A percentile compares a stretch with the other conserved stretches of the same genome.
phyloP scores from a whole-genome alignment of 2,329 filamentous ascomycete genomes.

The Alternaria burnsii region DNA sequence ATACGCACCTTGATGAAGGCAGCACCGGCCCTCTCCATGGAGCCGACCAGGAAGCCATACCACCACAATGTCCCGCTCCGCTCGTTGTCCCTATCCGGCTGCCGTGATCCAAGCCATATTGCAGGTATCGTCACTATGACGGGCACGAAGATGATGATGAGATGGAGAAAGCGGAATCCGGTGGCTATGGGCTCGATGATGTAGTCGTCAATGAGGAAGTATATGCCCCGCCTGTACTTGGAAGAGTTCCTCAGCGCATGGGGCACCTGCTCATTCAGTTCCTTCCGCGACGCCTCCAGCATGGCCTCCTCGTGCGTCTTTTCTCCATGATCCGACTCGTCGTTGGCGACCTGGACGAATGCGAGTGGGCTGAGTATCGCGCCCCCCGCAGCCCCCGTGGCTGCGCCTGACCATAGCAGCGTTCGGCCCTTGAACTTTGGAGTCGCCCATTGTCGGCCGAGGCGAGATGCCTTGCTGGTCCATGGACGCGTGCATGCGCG shows the following conservation, averaged over 20 bases:
- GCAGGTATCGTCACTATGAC: conserved; percentile 81
- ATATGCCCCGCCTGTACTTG: conserved; percentile 65
- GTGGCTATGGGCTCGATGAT: conserved; percentile 88
- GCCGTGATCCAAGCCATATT: conserved; percentile 78
- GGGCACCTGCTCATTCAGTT: conserved; percentile 75
- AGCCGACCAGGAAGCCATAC: conserved; percentile 85
- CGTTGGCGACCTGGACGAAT: conserved; percentile 66
- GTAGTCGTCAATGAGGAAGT: conserved; percentile 74
- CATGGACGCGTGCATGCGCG: conserved; percentile 35
- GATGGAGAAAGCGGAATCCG: conserved; percentile 83
- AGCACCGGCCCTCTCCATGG: conserved; percentile 93
- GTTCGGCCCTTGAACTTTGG: conserved; percentile 44
- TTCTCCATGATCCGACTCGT: conserved; percentile 55
- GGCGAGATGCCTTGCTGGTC: conserved; percentile 34
- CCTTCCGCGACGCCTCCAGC: conserved; percentile 80
- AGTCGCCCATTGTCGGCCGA: conserved; percentile 46
- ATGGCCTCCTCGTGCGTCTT: conserved; percentile 85
- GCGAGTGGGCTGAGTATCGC: conserved; percentile 62
- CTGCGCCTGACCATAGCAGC: conserved; percentile 46
- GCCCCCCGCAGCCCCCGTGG: conserved; percentile 33
- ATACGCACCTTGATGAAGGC: conserved; percentile 88
- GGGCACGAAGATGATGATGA: conserved; percentile 88
- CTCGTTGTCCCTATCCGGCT: conserved; percentile 74
- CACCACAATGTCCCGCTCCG: conserved; percentile 88
- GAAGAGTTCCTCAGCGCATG: conserved; percentile 68